These are phyloP conservation scores for Pseudogymnoascus destructans DNA, from an alignment of 2,329 filamentous ascomycete species.

Conservation along the genomic window DNA sequence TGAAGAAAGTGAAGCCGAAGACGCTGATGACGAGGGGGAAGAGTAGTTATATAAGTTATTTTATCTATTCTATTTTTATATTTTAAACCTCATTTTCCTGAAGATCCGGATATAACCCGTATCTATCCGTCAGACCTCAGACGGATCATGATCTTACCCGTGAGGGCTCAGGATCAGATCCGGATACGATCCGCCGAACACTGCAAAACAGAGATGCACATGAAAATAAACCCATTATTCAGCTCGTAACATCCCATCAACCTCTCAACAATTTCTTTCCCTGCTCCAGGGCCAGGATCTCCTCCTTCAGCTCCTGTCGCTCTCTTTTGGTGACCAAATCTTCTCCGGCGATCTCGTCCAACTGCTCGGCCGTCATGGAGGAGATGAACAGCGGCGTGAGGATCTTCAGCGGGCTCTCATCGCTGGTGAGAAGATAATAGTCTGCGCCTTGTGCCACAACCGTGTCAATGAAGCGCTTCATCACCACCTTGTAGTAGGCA, in stretches of 20 bases:
- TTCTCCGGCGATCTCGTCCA: constrained; percentile 47
- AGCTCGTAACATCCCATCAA: background rate
- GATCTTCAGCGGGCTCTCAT: constrained; percentile 37
- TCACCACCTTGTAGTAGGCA: constrained; percentile 49
- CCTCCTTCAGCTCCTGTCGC: background rate
- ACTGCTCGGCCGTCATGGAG: constrained; percentile 33
- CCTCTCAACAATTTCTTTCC: background rate
- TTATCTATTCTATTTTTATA: no score
- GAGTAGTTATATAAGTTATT: no score
- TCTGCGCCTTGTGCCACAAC: constrained; percentile 46
- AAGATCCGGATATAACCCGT: no score
- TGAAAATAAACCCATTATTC: background rate
- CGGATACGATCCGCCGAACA: no score
- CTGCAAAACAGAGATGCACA: background rate
- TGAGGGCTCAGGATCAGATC: no score
- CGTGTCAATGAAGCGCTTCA: constrained; percentile 49
- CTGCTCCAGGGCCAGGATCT: background rate
- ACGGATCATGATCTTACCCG: no score
- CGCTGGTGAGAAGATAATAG: constrained; percentile 38
- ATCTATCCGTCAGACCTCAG: no score
- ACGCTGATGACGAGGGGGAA: no score
- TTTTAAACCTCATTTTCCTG: no score
- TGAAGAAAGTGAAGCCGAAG: no score
- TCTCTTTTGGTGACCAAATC: constrained; percentile 23
- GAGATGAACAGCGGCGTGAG: constrained; percentile 40